Conservation (phyloP, 208 protist species). For the Trypanosoma theileri region DNA sequence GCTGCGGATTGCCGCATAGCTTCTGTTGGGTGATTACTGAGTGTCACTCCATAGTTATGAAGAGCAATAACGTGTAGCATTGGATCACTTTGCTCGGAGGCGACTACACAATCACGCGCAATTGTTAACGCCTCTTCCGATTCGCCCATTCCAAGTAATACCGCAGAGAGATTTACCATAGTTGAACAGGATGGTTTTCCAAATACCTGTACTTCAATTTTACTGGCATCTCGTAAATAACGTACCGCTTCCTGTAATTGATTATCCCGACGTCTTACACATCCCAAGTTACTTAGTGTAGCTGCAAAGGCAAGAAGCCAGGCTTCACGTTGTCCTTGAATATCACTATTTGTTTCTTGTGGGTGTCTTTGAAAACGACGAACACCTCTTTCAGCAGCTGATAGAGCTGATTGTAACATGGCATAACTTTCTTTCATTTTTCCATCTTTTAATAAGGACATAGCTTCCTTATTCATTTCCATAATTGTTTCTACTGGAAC, state of each 20-base stretch:
- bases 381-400: slow-evolving; percentile 27
- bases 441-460: slow-evolving; percentile 50
- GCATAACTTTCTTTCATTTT: slow-evolving; percentile 42
- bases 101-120: slow-evolving; percentile 57
- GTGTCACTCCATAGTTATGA: slow-evolving; percentile 79
- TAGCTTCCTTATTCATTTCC: slow-evolving; percentile 67
- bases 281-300: slow-evolving; percentile 84
- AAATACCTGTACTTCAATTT: slow-evolving; percentile 56
- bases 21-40: slow-evolving; percentile 54
- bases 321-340: slow-evolving; percentile 25
- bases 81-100: slow-evolving; percentile 53
- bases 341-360: background rate
- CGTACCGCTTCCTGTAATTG: slow-evolving; percentile 43
- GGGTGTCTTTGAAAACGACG: background rate
- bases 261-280: slow-evolving; percentile 63
- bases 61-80: slow-evolving; percentile 76
- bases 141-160: slow-evolving; percentile 55
- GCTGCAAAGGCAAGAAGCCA: slow-evolving; percentile 70
- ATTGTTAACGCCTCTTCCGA: slow-evolving; percentile 61
- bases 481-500: slow-evolving; percentile 42
- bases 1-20: slow-evolving; percentile 47
- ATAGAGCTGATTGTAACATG: slow-evolving; percentile 37
- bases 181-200: slow-evolving; percentile 81
- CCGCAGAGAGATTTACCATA: slow-evolving; percentile 84
- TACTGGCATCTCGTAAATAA: slow-evolving; percentile 46